phyloP scores from a whole-genome alignment of 2,329 filamentous ascomycete genomes.

The Ceratocystis destructans region DNA sequence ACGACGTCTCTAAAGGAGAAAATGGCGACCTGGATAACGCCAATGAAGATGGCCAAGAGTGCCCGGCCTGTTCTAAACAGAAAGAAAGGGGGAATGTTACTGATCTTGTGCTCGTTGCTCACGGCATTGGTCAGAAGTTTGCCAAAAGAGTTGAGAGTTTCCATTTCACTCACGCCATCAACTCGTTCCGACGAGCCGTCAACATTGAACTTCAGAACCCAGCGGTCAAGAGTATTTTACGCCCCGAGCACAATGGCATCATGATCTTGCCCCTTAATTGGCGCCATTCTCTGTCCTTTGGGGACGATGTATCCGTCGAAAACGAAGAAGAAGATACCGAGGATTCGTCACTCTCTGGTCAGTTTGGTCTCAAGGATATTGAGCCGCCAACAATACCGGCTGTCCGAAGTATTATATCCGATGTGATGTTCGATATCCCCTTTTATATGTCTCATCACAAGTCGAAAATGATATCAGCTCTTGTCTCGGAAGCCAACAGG shows the following conservation, averaged over 20 bases:
- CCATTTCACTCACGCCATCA: slow-evolving; percentile 93
- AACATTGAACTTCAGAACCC: slow-evolving; percentile 70
- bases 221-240: slow-evolving; percentile 59
- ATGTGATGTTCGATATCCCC: slow-evolving; percentile 96
- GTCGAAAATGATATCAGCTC: slow-evolving; percentile 79
- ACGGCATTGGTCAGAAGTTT: slow-evolving; percentile 93
- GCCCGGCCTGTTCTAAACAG: slow-evolving; percentile 49
- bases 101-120: slow-evolving; percentile 79
- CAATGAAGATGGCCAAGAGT: slow-evolving; percentile 23
- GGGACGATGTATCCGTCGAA: slow-evolving; percentile 55
- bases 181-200: slow-evolving; percentile 70
- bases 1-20: slow-evolving; percentile 24
- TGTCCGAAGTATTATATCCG: slow-evolving; percentile 84
- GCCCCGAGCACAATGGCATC: slow-evolving; percentile 63
- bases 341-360: slow-evolving; percentile 33
- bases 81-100: slow-evolving; percentile 57
- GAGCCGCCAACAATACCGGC: slow-evolving; percentile 82
- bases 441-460: slow-evolving; percentile 97
- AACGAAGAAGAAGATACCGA: slow-evolving; percentile 41
- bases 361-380: slow-evolving; percentile 66
- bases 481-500: slow-evolving; percentile 80
- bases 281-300: slow-evolving; percentile 77
- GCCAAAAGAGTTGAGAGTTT: slow-evolving; percentile 91
- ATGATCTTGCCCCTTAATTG: slow-evolving; percentile 94
- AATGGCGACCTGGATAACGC: neutral